phyloP scores from a whole-genome alignment of 75 land plant species.

The Cryptomeria japonica region DNA sequence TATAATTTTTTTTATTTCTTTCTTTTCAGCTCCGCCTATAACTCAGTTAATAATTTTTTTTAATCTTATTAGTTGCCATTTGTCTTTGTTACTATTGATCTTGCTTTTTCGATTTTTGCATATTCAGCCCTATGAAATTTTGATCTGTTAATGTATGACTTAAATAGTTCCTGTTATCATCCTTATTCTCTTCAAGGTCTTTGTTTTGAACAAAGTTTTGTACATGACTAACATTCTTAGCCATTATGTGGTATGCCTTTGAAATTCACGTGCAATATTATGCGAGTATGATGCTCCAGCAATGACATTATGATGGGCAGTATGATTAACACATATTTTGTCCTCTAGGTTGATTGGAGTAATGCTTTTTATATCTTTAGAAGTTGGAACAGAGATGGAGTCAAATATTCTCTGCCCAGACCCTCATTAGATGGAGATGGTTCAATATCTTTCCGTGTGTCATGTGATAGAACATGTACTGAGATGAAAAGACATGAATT shows the following conservation, averaged over 20 bases:
- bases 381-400: conserved; percentile 18
- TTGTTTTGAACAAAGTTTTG: neutral
- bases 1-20: too few species aligned
- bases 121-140: neutral
- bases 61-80: neutral
- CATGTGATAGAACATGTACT: conserved; percentile 33
- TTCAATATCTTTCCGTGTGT: conserved; percentile 39
- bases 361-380: conserved; percentile 26
- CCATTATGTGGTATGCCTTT: neutral
- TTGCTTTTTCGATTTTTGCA: neutral
- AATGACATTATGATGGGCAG: neutral
- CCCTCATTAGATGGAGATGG: neutral
- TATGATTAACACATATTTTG: neutral
- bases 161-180: neutral
- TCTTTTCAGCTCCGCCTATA: neutral
- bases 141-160: neutral
- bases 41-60: neutral
- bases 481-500: conserved; percentile 39
- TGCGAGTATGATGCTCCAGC: conserved; percentile 7
- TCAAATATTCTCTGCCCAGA: conserved; percentile 2
- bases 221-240: neutral
- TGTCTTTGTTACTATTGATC: neutral
- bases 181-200: neutral
- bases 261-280: neutral
- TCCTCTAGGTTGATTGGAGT: conserved; percentile 36